Percentiles rank a stretch among this genome's conserved stretches.
Evolutionary conservation across 768 basidiomycete genomes (phyloP).

Genomic region (Trametes cingulata): DNA sequence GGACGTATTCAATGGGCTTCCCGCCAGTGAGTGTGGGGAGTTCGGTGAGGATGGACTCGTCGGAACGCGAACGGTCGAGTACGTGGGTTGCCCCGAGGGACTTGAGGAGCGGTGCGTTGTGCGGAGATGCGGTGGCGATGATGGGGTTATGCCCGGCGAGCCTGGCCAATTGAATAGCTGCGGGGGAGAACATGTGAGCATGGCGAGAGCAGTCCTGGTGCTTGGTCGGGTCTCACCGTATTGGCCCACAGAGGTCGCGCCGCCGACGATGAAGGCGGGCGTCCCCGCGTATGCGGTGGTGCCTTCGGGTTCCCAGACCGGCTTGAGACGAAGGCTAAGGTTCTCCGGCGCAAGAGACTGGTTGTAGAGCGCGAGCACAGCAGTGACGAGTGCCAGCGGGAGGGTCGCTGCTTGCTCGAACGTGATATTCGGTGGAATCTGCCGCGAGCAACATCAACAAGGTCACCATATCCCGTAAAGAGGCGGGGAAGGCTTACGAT

Average conservation of each 20-base stretch:
- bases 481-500: slow-evolving; percentile 17
- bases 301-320: slow-evolving; percentile 15
- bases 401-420: slow-evolving; percentile 34
- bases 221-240: too few species aligned
- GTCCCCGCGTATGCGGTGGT: slow-evolving; percentile 16
- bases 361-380: neutral
- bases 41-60: slow-evolving; percentile 5
- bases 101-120: slow-evolving; percentile 19
- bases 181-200: neutral
- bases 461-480: too few species aligned
- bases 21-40: neutral
- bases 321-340: slow-evolving; percentile 4
- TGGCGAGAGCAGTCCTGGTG: too few species aligned
- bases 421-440: slow-evolving; percentile 31
- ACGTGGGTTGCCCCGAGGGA: too few species aligned
- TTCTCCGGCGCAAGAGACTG: neutral
- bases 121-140: slow-evolving; percentile 28
- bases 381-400: slow-evolving; percentile 27
- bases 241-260: too few species aligned
- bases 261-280: too few species aligned
- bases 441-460: neutral
- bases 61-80: slow-evolving; percentile 21
- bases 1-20: slow-evolving; percentile 5
- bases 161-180: slow-evolving; percentile 27
- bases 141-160: slow-evolving; percentile 29